These are phyloP conservation scores for Talaromyces sp. DNA, from an alignment of 2,329 filamentous ascomycete species.

Conservation along the genomic window DNA sequence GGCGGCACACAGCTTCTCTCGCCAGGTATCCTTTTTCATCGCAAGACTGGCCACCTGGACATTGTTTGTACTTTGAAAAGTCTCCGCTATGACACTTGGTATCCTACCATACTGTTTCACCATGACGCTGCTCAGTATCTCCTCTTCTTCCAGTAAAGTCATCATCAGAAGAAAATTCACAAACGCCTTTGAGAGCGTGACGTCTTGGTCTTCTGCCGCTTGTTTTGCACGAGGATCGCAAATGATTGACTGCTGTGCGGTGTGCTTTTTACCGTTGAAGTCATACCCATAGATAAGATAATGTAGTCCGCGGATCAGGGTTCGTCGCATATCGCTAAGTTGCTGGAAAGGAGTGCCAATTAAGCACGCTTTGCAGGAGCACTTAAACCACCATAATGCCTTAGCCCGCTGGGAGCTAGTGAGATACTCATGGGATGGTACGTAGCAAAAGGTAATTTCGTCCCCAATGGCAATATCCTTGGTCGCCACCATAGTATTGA, in stretches of 20 bases:
- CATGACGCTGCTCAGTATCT: background rate
- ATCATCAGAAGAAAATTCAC: background rate
- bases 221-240: background rate
- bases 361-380: background rate
- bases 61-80: background rate
- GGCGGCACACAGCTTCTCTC: constrained; percentile 17
- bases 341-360: background rate
- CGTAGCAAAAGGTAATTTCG: background rate
- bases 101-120: too few relatives aligned
- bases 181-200: background rate
- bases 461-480: background rate
- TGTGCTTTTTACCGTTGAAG: background rate
- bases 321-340: background rate
- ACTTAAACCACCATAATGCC: too few relatives aligned
- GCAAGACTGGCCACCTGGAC: background rate
- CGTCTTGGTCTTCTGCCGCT: background rate
- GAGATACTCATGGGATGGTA: background rate
- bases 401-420: background rate
- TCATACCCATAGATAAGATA: background rate
- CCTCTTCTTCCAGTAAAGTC: background rate
- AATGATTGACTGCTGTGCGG: background rate
- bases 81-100: too few relatives aligned
- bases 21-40: background rate
- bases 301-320: background rate
- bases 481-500: too few relatives aligned